Base-by-base conservation (phyloP, 2,329 filamentous ascomycete genomes). In the Metarhizium guizhouense region DNA sequence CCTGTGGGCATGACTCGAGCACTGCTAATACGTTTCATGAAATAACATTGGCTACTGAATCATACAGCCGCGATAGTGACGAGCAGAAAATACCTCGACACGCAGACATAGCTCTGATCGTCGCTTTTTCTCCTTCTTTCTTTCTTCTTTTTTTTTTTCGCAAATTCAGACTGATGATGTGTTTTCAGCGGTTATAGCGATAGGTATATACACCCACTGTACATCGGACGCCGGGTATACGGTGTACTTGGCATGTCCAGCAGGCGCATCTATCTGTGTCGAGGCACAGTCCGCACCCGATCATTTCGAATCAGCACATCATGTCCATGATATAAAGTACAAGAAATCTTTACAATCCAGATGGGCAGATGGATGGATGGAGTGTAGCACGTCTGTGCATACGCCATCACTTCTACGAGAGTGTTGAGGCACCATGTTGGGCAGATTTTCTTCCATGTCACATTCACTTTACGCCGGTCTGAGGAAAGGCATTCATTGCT, bases 231-330 rank as follows among this genome's bases (percentile, higher is more conserved):
- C 34, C 40, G 25, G 50, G 25, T 6, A 56, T 11, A 10, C 30
- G 34, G 34, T 42, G 16, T 14, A 29, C 43, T 8, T 47, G 20
- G 34, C 8, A 5, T 5, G 53, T 20, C 38, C 54, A 47, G 29
- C 34, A 14, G 14, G 50, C 45, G 50, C 54, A 56, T 45, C 51
- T 16, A 36, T 13, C 14, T 42, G 45, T 34, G 3, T 55, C 11
- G 38, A 36, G 20, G 43, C 55, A 58, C 30, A 47, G 47, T 53
- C 54, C 54, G 25, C 20, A 52, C 14, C 51, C 32, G 40, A 56
- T 47, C 42, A 52, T 45, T 11, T 34, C 49, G 50, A n/a, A 56
- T 49, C 51, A 30, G 52, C 52, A 56, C 52, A 54, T 56, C 50
- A 6, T n/a, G 13, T 14, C 11, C 11, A 16, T 2, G 13, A 6